Base-by-base conservation (phyloP, 2,329 filamentous ascomycete species). In the Rhytidhysteron rufulum region DNA sequence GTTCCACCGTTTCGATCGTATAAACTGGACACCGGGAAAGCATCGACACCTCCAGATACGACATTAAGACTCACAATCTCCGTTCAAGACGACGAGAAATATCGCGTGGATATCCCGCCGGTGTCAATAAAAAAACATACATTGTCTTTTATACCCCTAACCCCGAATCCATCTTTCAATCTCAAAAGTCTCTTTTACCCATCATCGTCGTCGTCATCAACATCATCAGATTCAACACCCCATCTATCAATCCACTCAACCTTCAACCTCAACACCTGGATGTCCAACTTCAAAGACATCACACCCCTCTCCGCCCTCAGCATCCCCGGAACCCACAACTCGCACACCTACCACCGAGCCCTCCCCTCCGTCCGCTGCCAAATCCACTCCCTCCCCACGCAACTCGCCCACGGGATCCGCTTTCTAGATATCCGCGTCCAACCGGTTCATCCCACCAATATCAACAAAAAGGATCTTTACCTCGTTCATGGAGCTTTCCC, bases 271-370 rank as follows among this genome's bases (percentile, higher is more conserved):
- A 82, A 84, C 67, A 87, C 82, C 46, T 88, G 93, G 93, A 97
- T 97, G 90, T 67, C 74, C 41, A 75, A 82, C 45, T 74, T 97
- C 31, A 73, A 77, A 44, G 79, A 90, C 55, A 75, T 81, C 16
- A 84, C 80, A 37, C 82, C 88, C 2, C 73, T 97, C 4, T 86
- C 87, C 1, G 77, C 84, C 3, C 79, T 98, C 36, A 93, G 86
- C 36, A 93, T 97, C 47, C 93, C 93, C 0, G 93, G 93, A 48
- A 96, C 93, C 0, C 93, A 98, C 73, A 97, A 98, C 69, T 88
- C 86, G 15, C 88, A 93, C 5, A 94, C 90, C 8, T 85, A 80
- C 68, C 77, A 94, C 71, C 77, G 80, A 35, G 90, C 93, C 10
- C 77, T 96, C 4, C 93, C 93, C 1, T 95, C 88, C 1, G 93